phyloP scores from a whole-genome alignment of 495 filamentous ascomycete genomes.

The Aspergillus steynii region DNA sequence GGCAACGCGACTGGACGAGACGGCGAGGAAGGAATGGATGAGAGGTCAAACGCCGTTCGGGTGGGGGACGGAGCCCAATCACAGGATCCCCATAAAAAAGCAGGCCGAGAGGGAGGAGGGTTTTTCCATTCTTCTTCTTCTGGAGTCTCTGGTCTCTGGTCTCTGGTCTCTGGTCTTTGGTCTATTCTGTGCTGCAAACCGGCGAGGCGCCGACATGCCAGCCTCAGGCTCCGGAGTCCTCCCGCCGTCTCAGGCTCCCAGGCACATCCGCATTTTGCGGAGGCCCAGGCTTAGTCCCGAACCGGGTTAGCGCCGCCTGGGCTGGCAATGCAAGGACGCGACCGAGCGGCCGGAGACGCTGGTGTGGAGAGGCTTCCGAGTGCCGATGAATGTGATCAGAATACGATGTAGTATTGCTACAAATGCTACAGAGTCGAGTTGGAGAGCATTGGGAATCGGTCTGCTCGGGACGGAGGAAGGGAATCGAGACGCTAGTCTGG shows the following conservation, averaged over 20 bases:
- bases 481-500: neutral
- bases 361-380: constrained; percentile 26
- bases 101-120: no score
- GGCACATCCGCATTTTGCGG: constrained; percentile 25
- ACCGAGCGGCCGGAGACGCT: constrained; percentile 23
- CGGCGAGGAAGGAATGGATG: constrained; percentile 16
- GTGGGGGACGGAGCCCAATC: neutral
- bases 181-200: neutral
- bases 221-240: no score
- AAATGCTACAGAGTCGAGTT: no score
- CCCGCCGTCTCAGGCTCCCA: constrained; percentile 5
- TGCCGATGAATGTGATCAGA: constrained; percentile 26
- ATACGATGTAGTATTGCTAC: neutral
- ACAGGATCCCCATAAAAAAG: no score
- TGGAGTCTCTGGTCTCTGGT: no score
- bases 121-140: no score
- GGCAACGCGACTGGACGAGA: constrained; percentile 22
- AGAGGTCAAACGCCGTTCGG: constrained; percentile 16
- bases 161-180: no score
- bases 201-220: neutral
- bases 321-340: constrained; percentile 15
- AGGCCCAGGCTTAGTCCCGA: constrained; percentile 26
- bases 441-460: no score
- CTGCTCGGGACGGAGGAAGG: neutral
- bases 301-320: constrained; percentile 17